Evolutionary conservation across 1,139 yeast species (phyloP).

Genomic region (Blastobotrys ciferrii): DNA sequence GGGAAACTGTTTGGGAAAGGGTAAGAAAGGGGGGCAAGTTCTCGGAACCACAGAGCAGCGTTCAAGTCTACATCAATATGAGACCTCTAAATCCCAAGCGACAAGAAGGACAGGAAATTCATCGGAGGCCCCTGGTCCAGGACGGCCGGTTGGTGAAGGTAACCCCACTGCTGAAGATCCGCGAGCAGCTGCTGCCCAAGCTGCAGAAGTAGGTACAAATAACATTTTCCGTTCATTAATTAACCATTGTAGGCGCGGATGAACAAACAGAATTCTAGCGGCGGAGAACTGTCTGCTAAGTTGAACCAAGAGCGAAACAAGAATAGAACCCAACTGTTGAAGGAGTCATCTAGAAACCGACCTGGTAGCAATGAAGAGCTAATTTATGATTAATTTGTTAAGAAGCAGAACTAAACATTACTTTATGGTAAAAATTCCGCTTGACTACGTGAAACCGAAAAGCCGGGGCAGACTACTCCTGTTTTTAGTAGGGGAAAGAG

Average conservation of each 20-base stretch:
- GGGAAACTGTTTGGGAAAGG: slow-evolving; percentile 11
- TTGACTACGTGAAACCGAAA: no score
- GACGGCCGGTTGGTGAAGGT: no score
- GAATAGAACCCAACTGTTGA: slow-evolving; percentile 21
- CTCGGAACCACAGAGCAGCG: slow-evolving; percentile 7
- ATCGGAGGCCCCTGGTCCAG: no score
- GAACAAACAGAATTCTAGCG: slow-evolving; percentile 7
- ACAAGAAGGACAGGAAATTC: not conserved
- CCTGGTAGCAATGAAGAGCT: not conserved
- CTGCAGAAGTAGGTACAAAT: slow-evolving; percentile 25
- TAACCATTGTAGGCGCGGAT: not conserved
- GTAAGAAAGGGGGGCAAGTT: not conserved
- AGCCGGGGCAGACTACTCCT: no score
- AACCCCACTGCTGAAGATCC: no score
- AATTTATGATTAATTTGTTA: slow-evolving; percentile 3
- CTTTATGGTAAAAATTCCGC: no score
- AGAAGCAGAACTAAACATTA: not conserved
- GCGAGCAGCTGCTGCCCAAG: slow-evolving; percentile 28
- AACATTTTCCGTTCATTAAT: not conserved
- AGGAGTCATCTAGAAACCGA: slow-evolving; percentile 2
- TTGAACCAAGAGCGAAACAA: slow-evolving; percentile 30
- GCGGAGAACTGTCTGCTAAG: slow-evolving; percentile 30
- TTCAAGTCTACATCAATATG: not conserved
- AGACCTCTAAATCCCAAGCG: not conserved
- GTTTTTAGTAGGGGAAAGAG: not conserved